Base-by-base conservation (phyloP, 768 basidiomycete genomes). In the Leccinum broughii region DNA sequence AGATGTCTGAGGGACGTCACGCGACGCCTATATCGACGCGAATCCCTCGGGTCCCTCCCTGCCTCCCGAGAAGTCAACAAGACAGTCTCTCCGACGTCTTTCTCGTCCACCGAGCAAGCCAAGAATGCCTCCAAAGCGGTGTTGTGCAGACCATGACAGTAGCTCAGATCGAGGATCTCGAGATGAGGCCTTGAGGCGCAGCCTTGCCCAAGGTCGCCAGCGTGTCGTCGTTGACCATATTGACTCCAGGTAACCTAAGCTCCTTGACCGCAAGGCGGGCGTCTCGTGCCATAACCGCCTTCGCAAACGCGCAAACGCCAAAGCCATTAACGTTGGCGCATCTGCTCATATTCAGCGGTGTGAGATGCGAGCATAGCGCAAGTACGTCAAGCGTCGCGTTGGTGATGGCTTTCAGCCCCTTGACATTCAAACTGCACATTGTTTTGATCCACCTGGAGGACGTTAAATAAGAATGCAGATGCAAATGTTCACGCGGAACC, bases 131-230 rank as follows among this genome's bases (percentile, higher is more conserved):
- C 89, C 61, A 93, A 64, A 2, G 86, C 84, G 2, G 89, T 87
- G 70, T 93, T 92, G 69, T 87, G 88, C 59, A 94, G 72, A 58
- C 85, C 81, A 32, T 81, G 81, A 58, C 83, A 79, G 67, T 90
- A 89, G 74, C 89, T 90, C 62, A 94, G 75, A 72, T 95, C 93
- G 22, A 95, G 77, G 17, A 92, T 83, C 71, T 93, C 89, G 22
- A 95, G 80, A 66, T 79, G 76, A 20, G n/a, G n/a, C n/a, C n/a
- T n/a, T n/a, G n/a, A n/a, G 90, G 90, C 1, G 89, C 82, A 3
- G 83, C 87, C 63, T 77, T 82, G 6, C 89, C 93, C 37, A 95
- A 76, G 10, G 77, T 74, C 17, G 78, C 71, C 82, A 95, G 82
- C 66, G 82, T 81, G 11, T 78, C 76, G 66, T 90, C 88, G 15